Percentiles rank a stretch among this genome's conserved stretches.
Evolutionary conservation across 2,329 filamentous ascomycete genomes (phyloP).

Genomic region (Chaetomium strumarium): DNA sequence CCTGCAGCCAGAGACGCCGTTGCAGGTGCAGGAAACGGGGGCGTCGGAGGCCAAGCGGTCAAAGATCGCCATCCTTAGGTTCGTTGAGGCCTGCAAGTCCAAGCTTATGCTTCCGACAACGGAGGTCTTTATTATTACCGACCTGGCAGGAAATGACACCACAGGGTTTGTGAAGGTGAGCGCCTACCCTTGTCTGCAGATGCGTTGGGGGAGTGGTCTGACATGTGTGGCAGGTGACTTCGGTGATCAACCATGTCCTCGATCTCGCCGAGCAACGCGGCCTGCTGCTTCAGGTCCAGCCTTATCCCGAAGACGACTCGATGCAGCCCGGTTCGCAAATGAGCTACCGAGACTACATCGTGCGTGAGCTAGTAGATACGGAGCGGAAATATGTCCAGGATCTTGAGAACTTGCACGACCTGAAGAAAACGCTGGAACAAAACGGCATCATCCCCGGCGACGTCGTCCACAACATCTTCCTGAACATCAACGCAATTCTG

Average conservation of each 20-base stretch:
- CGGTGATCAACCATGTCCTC: conserved; percentile 86
- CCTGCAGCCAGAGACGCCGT: conserved; percentile 61
- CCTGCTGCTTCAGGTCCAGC: conserved; percentile 58
- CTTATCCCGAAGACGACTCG: conserved; percentile 51
- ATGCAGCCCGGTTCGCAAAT: conserved; percentile 58
- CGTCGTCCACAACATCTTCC: conserved; percentile 86
- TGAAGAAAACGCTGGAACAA: conserved; percentile 86
- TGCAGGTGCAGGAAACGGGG: conserved; percentile 59
- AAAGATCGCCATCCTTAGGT: conserved; percentile 87
- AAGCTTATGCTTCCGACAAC: conserved; percentile 72
- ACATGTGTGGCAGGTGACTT: conserved; percentile 58
- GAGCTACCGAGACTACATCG: conserved; percentile 75
- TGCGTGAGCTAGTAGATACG: conserved; percentile 87
- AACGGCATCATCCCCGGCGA: conserved; percentile 85
- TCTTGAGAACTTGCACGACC: conserved; percentile 83
- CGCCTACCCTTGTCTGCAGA: not conserved
- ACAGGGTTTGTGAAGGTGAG: conserved; percentile 90
- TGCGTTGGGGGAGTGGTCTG: conserved; percentile 21
- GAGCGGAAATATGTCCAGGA: conserved; percentile 98
- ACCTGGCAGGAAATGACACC: conserved; percentile 89
- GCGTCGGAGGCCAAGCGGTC: conserved; percentile 64
- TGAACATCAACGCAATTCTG: conserved; percentile 90
- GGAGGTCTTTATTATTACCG: conserved; percentile 81
- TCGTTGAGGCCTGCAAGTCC: conserved; percentile 80
- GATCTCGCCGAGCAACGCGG: conserved; percentile 78